These are phyloP conservation scores for Sequoiadendron giganteum DNA, from an alignment of 75 land plant species.

Conservation along the genomic window DNA sequence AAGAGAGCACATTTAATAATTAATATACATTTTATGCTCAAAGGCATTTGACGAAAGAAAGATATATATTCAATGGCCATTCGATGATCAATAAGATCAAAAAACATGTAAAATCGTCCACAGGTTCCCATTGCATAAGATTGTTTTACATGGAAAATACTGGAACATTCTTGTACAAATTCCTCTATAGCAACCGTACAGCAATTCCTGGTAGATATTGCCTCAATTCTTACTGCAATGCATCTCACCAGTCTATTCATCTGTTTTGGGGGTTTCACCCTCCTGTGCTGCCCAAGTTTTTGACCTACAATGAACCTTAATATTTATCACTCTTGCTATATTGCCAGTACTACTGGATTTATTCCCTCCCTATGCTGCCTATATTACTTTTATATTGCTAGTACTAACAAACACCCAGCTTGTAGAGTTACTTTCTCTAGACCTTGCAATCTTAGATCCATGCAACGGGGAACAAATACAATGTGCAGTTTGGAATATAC, in stretches of 20 bases:
- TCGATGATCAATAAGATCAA: no score
- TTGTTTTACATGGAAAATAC: no score
- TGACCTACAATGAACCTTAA: neutral
- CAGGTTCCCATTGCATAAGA: no score
- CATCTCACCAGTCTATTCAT: neutral
- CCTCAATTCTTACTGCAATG: neutral
- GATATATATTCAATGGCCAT: no score
- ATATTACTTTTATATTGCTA: neutral
- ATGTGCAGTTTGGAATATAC: neutral
- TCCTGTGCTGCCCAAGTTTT: neutral
- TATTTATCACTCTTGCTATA: neutral
- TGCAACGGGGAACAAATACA: neutral
- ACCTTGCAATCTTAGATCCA: neutral
- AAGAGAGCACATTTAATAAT: no score
- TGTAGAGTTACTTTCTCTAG: neutral
- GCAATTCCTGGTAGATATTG: neutral
- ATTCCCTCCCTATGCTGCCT: neutral
- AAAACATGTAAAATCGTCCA: no score
- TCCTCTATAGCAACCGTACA: no score
- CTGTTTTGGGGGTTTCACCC: neutral
- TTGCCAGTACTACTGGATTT: neutral
- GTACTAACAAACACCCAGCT: neutral
- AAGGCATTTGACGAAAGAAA: no score
- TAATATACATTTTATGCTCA: no score
- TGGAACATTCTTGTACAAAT: neutral